Conservation (phyloP, 495 filamentous ascomycete genomes). For the Aspergillus olivimuriae region DNA sequence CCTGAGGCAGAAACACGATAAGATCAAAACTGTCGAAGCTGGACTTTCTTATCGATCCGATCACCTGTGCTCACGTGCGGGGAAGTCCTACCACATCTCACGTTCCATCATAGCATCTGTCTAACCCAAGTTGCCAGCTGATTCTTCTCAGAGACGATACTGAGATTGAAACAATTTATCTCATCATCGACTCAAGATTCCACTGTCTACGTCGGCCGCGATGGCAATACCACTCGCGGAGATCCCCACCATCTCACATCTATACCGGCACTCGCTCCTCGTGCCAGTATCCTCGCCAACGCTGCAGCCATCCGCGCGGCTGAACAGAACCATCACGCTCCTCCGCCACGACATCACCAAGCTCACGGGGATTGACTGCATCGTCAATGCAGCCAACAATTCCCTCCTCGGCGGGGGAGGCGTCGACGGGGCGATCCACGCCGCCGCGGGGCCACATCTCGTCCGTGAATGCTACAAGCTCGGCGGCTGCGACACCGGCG, state of each 20-base stretch:
- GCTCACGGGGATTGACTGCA: conserved; percentile 63
- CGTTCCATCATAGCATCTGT: neutral
- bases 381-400: conserved; percentile 89
- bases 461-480: conserved; percentile 64
- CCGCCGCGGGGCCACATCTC: conserved; percentile 65
- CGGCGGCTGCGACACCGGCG: conserved; percentile 67
- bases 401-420: conserved; percentile 79
- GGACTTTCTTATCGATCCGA: conserved; percentile 9
- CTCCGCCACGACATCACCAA: conserved; percentile 79
- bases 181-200: neutral
- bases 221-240: conserved; percentile 32
- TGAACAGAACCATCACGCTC: conserved; percentile 69
- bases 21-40: too few relatives aligned
- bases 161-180: neutral
- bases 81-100: conserved; percentile 3
- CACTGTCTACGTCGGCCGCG: neutral
- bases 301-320: conserved; percentile 35
- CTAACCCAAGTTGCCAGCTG: neutral
- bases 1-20: conserved; percentile 2
- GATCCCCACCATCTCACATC: conserved; percentile 59
- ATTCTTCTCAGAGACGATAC: neutral
- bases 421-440: conserved; percentile 83
- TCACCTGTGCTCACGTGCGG: conserved; percentile 17
- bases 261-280: conserved; percentile 46
- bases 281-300: conserved; percentile 18